A percentile compares a stretch with the other conserved stretches of the same genome.
phyloP scores from a whole-genome alignment of 257 asterid species.

The Solanum rostratum region DNA sequence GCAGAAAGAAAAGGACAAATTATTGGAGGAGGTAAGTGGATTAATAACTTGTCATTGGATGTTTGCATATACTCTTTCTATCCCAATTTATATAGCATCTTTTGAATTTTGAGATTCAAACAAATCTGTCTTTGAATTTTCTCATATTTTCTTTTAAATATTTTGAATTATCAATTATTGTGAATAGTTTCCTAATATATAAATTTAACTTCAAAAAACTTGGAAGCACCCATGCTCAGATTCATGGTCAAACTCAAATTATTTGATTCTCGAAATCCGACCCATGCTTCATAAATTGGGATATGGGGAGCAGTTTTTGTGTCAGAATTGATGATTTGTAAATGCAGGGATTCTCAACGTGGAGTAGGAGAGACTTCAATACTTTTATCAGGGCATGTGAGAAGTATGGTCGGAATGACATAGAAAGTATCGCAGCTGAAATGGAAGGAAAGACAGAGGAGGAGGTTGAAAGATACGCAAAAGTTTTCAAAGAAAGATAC shows the following conservation, averaged over 20 bases:
- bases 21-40: constrained; percentile 67
- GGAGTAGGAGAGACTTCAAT: constrained; percentile 97
- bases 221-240: too few relatives aligned
- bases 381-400: constrained; percentile 96
- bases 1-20: constrained; percentile 86
- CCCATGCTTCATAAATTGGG: neutral
- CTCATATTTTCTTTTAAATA: neutral
- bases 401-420: constrained; percentile 85
- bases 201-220: neutral
- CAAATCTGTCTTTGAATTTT: neutral
- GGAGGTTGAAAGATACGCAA: constrained; percentile 91
- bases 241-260: neutral
- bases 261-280: neutral
- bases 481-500: constrained; percentile 84
- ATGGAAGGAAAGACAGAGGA: constrained; percentile 95
- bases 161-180: neutral
- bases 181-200: neutral
- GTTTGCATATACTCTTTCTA: neutral
- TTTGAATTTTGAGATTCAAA: neutral
- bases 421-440: constrained; percentile 75
- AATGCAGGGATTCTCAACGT: constrained; percentile 83
- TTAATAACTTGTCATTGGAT: neutral
- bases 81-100: neutral
- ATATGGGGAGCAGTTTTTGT: neutral
- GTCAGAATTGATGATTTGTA: neutral